Evolutionary conservation across 129 eudicot species (phyloP), one percentile per base, ranked within the genome.

Genomic region (Arctium minus): DNA sequence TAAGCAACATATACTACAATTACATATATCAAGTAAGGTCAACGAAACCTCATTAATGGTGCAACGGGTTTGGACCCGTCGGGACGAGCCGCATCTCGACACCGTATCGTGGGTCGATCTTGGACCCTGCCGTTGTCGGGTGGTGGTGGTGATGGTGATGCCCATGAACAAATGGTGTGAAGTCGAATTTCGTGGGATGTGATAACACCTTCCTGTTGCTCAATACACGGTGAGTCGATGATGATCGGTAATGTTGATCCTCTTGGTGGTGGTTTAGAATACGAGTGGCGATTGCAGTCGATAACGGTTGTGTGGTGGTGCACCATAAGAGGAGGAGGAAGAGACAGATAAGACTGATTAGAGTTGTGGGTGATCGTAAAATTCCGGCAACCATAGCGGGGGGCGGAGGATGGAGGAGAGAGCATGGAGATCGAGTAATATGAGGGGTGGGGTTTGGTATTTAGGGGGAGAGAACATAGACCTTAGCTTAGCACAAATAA

Each of bases 51-150:
- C 88, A 22, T 22, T 22, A 86, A 73, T 91, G 94, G 84, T 91
- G 94, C 90, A 91, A 88, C 22, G 92, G 94, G 80, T 91, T 91
- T 15, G 94, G 94, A 74, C 94, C 92, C 15, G 89, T 80, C 3
- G 94, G 94, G 27, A 91, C 94, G 13, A 77, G 88, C 36, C 92
- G 89, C 81, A 79, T 78, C 68, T 91, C 90, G 33, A 67, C 80
- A 27, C 89, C 94, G 35, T 84, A 91, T 56, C 70, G 87, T 32
- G 89, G 89, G 70, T 91, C 90, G 18, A 86, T 82, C 73, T 82
- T 81, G 5, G 78, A 50, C 69, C 76, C 85, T 12, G 75, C 79
- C 0, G 35, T 32, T 12, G 38, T 70, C 32, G 44, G 37, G 53
- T 27, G 83, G 32, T 39, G 56, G 17, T 46, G 3, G 56, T 81